Conservation (phyloP, 1,139 yeast genomes). For the Saccharomyces hybrid region DNA sequence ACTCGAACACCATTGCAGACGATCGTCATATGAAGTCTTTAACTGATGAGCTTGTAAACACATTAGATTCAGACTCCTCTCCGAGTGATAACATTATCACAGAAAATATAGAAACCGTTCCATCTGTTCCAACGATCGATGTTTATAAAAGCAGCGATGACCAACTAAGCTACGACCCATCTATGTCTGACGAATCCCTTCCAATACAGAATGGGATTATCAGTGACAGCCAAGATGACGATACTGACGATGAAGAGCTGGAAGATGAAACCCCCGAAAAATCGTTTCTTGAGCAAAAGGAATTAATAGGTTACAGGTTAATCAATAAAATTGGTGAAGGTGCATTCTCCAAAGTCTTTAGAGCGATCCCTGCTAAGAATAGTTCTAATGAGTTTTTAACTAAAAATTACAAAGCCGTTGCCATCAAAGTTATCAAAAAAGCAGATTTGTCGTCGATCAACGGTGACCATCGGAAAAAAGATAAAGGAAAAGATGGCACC, state of each 20-base stretch:
- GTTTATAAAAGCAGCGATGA: not conserved
- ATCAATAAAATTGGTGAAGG: constrained; percentile 63
- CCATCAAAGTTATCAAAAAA: constrained; percentile 79
- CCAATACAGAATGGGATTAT: not conserved
- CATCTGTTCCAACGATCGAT: not conserved
- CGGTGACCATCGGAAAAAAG: constrained; percentile 11
- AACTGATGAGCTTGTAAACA: not conserved
- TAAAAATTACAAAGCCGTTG: constrained; percentile 13
- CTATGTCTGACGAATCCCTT: not conserved
- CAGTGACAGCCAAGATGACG: constrained; percentile 5
- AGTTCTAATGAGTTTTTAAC: constrained; percentile 6
- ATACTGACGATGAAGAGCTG: constrained; percentile 3
- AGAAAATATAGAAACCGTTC: not conserved
- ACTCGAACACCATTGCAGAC: not conserved
- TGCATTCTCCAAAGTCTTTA: constrained; percentile 82
- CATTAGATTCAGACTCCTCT: not conserved
- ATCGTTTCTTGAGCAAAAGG: constrained; percentile 23
- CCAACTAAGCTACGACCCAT: not conserved
- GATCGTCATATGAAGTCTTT: not conserved
- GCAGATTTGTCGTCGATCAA: constrained; percentile 36
- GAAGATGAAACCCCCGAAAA: constrained; percentile 10
- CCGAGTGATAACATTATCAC: not conserved
- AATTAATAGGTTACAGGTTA: constrained; percentile 27
- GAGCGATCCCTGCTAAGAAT: constrained; percentile 39
- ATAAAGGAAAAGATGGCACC: constrained; percentile 8